Base-by-base conservation (phyloP, 31 red algal species). In the Bonnemaisonia californica region DNA sequence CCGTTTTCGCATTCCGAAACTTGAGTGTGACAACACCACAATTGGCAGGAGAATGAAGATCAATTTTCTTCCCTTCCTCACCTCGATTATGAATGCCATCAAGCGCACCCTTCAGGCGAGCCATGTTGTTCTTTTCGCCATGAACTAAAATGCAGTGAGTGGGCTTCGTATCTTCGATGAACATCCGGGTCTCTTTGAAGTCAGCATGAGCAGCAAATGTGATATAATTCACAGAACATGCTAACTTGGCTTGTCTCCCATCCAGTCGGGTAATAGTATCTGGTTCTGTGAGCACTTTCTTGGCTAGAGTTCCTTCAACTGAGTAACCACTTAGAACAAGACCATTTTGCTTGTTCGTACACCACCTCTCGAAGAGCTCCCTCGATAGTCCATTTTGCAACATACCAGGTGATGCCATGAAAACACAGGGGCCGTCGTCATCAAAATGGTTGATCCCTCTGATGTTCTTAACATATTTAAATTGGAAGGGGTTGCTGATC, bases 391-490 rank as follows among this genome's bases (percentile, higher is more conserved):
- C 97, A 54, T 87, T 92, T 64, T 99, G 97, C 28, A 99, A 57
- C 97, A 99, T 99, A 69, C 97, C 97, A 32, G 97, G 97, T 18
- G 97, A 99, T 8, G 97, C 97, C 97, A 99, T 99, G 63, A 99
- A 91, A 21, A 99, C 97, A 58, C 97, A 99, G 21, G 97, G 97
- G 9, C 92, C 91, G 54, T 90, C 81, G 64, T 99, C 97, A 47
- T 91, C 87, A 66, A 99, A 96, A 47, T 91, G 79, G 41, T 94
- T 91, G 8, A 94, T 91, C 24, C 81, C 86, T 33, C 81, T 81
- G 30, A 99, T 81, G 56, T 96, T 96, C 66, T 86, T 91, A 62
- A 99, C 93, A 65, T 94, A 94, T 76, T 99, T 99, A 79, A 99
- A 99, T 3, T 95, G 84, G 78, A 99, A 99, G 32, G 97, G 97